phyloP scores from a whole-genome alignment of 148 eudicot genomes.

The Chenopodium album region DNA sequence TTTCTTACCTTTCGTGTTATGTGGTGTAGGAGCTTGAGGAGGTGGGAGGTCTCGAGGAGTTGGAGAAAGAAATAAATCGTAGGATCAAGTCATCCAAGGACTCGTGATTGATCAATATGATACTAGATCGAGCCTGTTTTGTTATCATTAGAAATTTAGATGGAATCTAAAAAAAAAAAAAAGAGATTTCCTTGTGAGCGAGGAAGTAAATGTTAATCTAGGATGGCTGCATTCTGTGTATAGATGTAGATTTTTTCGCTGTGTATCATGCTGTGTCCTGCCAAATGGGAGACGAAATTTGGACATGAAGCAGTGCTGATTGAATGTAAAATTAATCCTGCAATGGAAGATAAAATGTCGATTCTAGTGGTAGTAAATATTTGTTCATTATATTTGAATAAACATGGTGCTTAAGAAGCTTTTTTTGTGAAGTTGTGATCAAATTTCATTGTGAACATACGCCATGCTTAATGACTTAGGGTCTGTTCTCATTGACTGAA shows the following conservation, averaged over 20 bases:
- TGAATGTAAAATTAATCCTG: not conserved
- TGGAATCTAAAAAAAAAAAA: too few relatives aligned
- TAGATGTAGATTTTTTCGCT: not conserved
- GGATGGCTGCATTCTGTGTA: slow-evolving; percentile 3
- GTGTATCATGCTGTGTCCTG: not conserved
- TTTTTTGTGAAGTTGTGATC: too few relatives aligned
- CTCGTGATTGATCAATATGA: slow-evolving; percentile 27
- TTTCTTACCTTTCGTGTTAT: not conserved
- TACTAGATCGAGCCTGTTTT: slow-evolving; percentile 4
- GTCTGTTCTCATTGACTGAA: too few relatives aligned
- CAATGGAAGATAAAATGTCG: not conserved
- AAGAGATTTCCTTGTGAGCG: not conserved
- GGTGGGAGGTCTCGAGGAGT: slow-evolving; percentile 79
- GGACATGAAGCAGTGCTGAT: slow-evolving; percentile 12
- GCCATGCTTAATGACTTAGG: too few relatives aligned
- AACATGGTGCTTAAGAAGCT: too few relatives aligned
- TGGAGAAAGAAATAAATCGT: slow-evolving; percentile 80
- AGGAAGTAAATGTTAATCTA: slow-evolving; percentile 1
- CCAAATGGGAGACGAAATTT: not conserved
- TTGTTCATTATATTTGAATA: too few relatives aligned
- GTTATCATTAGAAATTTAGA: not conserved
- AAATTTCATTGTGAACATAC: too few relatives aligned
- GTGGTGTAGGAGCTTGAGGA: slow-evolving; percentile 86
- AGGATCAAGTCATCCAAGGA: slow-evolving; percentile 57
- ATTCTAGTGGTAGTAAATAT: not conserved